Percentiles rank a stretch among this genome's conserved stretches.
Evolutionary conservation across 2,329 filamentous ascomycete genomes (phyloP).

Genomic region (Zarea fungicola): DNA sequence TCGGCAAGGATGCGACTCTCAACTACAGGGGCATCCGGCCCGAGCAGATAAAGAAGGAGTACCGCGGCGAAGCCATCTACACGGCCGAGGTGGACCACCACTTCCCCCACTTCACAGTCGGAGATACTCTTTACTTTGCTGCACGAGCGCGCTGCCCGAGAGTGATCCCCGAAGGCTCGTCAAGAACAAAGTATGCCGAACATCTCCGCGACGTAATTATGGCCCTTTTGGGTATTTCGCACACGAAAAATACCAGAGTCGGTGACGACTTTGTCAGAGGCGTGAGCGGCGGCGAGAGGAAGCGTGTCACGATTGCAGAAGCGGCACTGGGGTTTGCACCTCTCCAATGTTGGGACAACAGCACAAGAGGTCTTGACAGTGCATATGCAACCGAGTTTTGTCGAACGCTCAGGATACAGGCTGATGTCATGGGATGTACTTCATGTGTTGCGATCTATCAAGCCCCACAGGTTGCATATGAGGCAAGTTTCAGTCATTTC

Average conservation of each 20-base stretch:
- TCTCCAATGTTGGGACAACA: slow-evolving; percentile 36
- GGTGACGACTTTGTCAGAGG: slow-evolving; percentile 49
- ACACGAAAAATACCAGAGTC: slow-evolving; percentile 47
- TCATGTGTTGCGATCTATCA: slow-evolving; percentile 48
- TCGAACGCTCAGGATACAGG: slow-evolving; percentile 15
- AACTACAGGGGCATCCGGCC: slow-evolving; percentile 62
- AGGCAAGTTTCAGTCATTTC: too few relatives aligned
- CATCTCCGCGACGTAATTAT: slow-evolving; percentile 48
- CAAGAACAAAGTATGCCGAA: slow-evolving; percentile 33
- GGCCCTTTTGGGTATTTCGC: slow-evolving; percentile 48
- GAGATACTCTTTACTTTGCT: slow-evolving; percentile 57
- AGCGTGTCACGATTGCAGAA: slow-evolving; percentile 28
- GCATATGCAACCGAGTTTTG: slow-evolving; percentile 49
- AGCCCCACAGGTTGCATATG: slow-evolving; percentile 52
- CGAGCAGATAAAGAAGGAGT: too few relatives aligned
- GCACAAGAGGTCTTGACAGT: slow-evolving; percentile 46
- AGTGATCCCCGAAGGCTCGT: slow-evolving; percentile 40
- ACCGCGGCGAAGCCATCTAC: too few relatives aligned
- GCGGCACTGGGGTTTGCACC: slow-evolving; percentile 20
- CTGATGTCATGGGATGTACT: slow-evolving; percentile 16
- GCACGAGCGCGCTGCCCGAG: slow-evolving; percentile 47
- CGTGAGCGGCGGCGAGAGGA: slow-evolving; percentile 46
- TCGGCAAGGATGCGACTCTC: slow-evolving; percentile 52
- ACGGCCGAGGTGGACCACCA: slow-evolving; percentile 61
- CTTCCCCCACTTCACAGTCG: slow-evolving; percentile 54